A percentile compares a stretch with the other conserved stretches of the same genome.
Evolutionary conservation across 2,329 filamentous ascomycete species (phyloP).

Genomic region (Fusarium lyarnte): DNA sequence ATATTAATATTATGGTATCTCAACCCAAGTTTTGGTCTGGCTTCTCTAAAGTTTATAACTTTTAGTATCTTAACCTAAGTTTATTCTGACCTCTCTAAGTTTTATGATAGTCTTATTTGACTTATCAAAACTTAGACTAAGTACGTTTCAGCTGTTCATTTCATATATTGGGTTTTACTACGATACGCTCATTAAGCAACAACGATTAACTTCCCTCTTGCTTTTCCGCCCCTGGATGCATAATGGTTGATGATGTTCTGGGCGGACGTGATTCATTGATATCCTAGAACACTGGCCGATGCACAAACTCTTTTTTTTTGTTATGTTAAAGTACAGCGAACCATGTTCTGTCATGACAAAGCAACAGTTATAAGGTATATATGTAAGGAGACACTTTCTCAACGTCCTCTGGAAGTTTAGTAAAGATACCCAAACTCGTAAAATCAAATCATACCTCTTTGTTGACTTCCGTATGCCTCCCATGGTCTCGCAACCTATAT

Average conservation of each 20-base stretch:
- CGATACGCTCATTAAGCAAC: not conserved
- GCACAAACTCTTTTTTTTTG: not conserved
- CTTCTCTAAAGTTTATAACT: too few relatives aligned
- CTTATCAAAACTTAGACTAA: not conserved
- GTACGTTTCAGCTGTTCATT: not conserved
- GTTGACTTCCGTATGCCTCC: not conserved
- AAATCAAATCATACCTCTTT: not conserved
- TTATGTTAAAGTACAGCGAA: not conserved
- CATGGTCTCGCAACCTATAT: not conserved
- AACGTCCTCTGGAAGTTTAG: not conserved
- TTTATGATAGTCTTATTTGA: too few relatives aligned
- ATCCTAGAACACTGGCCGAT: not conserved
- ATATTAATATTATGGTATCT: not conserved
- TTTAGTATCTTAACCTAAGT: too few relatives aligned
- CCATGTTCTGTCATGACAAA: not conserved
- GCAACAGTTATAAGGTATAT: not conserved
- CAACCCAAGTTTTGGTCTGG: too few relatives aligned
- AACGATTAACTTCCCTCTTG: not conserved
- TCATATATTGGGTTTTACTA: not conserved
- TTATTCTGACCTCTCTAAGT: too few relatives aligned
- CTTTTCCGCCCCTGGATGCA: not conserved
- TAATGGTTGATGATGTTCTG: constrained; percentile 46
- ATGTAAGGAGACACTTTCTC: not conserved
- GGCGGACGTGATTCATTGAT: constrained; percentile 33
- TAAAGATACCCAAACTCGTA: not conserved